Base-by-base conservation (phyloP, 129 eudicot species). In the Erigeron canadensis region DNA sequence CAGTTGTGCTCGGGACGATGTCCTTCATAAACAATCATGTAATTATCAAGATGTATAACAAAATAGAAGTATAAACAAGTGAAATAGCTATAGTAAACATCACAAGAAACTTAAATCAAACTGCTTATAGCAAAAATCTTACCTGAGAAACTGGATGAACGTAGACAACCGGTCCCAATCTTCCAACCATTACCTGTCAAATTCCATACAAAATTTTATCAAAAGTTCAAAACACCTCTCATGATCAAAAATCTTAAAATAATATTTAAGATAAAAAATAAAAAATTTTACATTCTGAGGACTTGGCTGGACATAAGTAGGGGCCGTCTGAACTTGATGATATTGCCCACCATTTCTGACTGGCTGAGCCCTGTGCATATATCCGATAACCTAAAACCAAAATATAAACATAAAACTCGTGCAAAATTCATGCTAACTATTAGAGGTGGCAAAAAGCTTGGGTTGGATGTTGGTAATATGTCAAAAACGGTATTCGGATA, bases 271-370 rank as follows among this genome's bases (percentile, higher is more conserved):
- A n/a, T n/a, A n/a, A n/a, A n/a, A n/a, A n/a, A n/a, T n/a, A n/a
- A n/a, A n/a, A n/a, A n/a, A n/a, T n/a, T n/a, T n/a, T 85, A 93
- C 98, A 87, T 83, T 88, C 63, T 86, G 98, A 47, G 95, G 80
- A 66, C 72, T 79, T 40, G 81, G 95, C 66, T 85, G 88, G 48
- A 74, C 69, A 65, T 81, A 93, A 58, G 88, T 60, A 51, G 91
- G 84, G 48, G 83, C 84, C 12, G 96, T 80, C 75, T 85, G 95
- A 74, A 84, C 72, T n/a, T 89, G 85, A 79, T 86, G 86, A 82
- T 87, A 85, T 6, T 81, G 90, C 39, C 77, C 78, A 59, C 71
- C 72, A 71, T 84, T 82, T 73, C 90, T 84, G 2, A 80, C 66
- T 19, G 90, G 95, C 50, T 83, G 98, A 43, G 74, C 64, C 74